A percentile compares a stretch with the other conserved stretches of the same genome.
phyloP scores from a whole-genome alignment of 805 yeast species.

The Cyberlindnera suaveolens region DNA sequence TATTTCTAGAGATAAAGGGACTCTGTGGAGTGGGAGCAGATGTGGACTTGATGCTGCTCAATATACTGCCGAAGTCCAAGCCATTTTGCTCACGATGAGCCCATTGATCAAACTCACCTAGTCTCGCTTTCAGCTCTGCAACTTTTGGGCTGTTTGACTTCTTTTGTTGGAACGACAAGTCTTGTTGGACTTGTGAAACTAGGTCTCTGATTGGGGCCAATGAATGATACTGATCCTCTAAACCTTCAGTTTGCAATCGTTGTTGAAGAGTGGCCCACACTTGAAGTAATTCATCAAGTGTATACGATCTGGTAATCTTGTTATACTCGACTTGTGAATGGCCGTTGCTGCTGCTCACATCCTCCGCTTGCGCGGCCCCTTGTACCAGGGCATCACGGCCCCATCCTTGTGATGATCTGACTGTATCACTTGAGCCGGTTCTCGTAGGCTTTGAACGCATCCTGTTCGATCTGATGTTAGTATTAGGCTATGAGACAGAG shows the following conservation, averaged over 20 bases:
- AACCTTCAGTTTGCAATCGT: slow-evolving; percentile 24
- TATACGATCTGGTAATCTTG: slow-evolving; percentile 24
- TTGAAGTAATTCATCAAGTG: slow-evolving; percentile 46
- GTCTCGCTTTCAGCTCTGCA: slow-evolving; percentile 11
- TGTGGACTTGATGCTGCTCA: slow-evolving; percentile 12
- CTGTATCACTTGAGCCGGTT: slow-evolving; percentile 2
- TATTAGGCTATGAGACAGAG: background rate
- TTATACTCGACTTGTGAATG: background rate
- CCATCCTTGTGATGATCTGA: background rate
- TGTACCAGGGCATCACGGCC: too few relatives aligned
- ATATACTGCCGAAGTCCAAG: slow-evolving; percentile 19
- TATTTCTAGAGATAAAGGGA: background rate
- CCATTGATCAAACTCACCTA: slow-evolving; percentile 18
- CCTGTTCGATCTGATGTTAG: slow-evolving; percentile 13
- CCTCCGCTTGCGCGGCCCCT: too few relatives aligned
- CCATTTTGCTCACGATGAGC: slow-evolving; percentile 18
- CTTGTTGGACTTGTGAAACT: slow-evolving; percentile 18
- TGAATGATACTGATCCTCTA: slow-evolving; percentile 27
- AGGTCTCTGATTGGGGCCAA: slow-evolving; percentile 22
- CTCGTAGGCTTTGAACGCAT: slow-evolving; percentile 27
- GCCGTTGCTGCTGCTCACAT: too few relatives aligned
- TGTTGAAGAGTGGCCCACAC: slow-evolving; percentile 39
- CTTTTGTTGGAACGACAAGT: slow-evolving; percentile 12
- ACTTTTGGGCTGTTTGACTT: slow-evolving; percentile 3
- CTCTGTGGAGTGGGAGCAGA: background rate